Conservation (phyloP, 768 basidiomycete species). For the Exidia glandulosa region DNA sequence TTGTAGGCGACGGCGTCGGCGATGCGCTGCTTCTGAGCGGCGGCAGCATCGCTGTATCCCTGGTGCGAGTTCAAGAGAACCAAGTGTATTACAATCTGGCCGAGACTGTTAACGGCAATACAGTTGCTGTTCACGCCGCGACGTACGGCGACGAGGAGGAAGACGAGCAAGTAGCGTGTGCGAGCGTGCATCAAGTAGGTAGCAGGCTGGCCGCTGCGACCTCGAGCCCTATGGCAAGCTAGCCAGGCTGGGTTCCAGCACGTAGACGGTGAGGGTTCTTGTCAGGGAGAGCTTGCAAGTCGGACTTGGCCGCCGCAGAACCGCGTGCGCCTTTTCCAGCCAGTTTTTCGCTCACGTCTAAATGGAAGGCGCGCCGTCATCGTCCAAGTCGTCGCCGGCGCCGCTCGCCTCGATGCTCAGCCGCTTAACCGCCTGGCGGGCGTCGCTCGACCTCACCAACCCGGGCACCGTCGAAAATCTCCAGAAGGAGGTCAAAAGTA, state of each 20-base stretch:
- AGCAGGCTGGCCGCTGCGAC: neutral
- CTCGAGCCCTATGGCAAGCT: no score
- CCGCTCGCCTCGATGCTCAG: slow-evolving; percentile 60
- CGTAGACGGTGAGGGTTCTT: no score
- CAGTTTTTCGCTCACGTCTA: neutral
- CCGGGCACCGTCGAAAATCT: slow-evolving; percentile 92
- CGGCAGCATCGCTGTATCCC: neutral
- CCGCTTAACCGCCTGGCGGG: slow-evolving; percentile 73
- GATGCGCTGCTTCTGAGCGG: neutral
- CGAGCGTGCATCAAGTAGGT: neutral
- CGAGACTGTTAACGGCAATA: neutral
- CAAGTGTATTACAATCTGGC: neutral
- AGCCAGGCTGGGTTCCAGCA: neutral
- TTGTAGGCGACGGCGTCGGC: neutral
- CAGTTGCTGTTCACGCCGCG: neutral
- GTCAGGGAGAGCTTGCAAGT: no score
- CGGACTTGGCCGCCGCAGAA: neutral
- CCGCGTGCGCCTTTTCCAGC: no score
- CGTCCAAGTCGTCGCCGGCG: slow-evolving; percentile 11
- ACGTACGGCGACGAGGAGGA: neutral
- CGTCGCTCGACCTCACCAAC: slow-evolving; percentile 69
- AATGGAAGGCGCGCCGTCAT: neutral
- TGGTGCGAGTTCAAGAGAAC: neutral
- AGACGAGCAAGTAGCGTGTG: neutral
- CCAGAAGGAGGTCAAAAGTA: slow-evolving; percentile 87